These are phyloP conservation scores for Cladosporium cucumerinum DNA, from an alignment of 2,329 filamentous ascomycete species.

Conservation along the genomic window DNA sequence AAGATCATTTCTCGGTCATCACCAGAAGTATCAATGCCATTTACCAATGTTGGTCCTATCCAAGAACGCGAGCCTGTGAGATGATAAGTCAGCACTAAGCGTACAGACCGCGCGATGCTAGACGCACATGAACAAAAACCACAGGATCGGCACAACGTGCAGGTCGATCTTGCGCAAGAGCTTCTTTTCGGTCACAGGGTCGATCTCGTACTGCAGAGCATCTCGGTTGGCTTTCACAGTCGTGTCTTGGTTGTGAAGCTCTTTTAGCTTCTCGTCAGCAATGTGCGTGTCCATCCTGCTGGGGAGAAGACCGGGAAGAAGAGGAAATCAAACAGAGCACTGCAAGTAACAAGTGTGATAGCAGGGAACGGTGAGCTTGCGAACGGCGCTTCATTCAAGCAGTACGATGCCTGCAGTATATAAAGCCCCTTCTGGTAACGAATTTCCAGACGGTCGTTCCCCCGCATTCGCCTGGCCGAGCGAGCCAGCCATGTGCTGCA, in stretches of 20 bases:
- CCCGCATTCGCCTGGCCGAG: conserved; percentile 10
- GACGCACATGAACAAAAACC: conserved; percentile 40
- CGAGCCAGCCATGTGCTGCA: not conserved
- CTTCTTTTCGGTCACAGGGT: conserved; percentile 39
- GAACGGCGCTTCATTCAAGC: not conserved
- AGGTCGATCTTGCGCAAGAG: conserved; percentile 49
- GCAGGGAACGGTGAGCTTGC: not conserved
- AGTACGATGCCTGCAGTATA: not conserved
- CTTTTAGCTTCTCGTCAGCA: conserved; percentile 26
- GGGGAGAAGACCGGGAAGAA: not conserved
- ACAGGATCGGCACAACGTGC: conserved; percentile 40
- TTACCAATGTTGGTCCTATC: conserved; percentile 14
- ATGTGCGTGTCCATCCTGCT: conserved; percentile 12
- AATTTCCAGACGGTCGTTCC: not conserved
- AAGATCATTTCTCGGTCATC: not conserved
- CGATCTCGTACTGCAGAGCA: conserved; percentile 22
- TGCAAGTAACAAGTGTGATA: not conserved
- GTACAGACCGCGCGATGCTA: conserved; percentile 37
- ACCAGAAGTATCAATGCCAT: too few species aligned
- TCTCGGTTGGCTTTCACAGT: conserved; percentile 22
- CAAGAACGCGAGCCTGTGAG: conserved; percentile 39
- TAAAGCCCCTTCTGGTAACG: not conserved
- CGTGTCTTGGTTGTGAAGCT: conserved; percentile 23
- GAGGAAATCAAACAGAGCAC: not conserved
- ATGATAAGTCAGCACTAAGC: conserved; percentile 37